Evolutionary conservation across 306 rosid species (phyloP), one percentile per base, ranked within the genome.

Genomic region (Leucaena leucocephala): DNA sequence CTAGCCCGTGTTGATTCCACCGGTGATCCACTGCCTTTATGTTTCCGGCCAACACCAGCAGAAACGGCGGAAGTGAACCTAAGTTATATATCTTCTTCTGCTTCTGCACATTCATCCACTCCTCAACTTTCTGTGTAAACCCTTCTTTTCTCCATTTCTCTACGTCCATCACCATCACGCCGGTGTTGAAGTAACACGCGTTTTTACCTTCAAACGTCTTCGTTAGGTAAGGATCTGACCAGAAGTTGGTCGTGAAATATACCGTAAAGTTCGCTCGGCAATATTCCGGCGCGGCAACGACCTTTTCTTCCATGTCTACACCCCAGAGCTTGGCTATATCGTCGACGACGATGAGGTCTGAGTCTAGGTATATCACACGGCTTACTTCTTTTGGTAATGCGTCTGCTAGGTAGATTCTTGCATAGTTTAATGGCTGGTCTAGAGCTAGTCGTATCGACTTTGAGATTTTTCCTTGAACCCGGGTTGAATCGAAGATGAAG

Each of bases 101-200:
- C 34, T 84, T 91, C 68, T 89, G 92, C 78, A 87, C 85, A 0
- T 76, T 72, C 97, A 89, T 91, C 93, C 93, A 91, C 8, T 71
- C 81, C 64, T 89, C 93, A 21, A 89, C 92, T 36, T 74, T 84
- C 80, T 83, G 62, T 5, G 91, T 87, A 44, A 76, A 82, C 61
- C 73, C 79, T 68, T 87, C 93, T 71, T 69, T 88, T 58, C 92
- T 78, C 92, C 97, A 91, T 36, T 76, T 84, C 3, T 79, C 86
- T 12, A 91, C 92, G 58, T 91, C 85, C 86, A 89, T 83, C 16
- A 91, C 92, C 97, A 91, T 91, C 46, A 89, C 91, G 4, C 90
- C 96, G 0, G 96, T 87, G 85, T 91, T 91, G 80, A 88, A 89
- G 72, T 91, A 89, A 40, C 96, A 91, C 0, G 96, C 86, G 0